Conservation (phyloP, 176 grass and related monocot species). For the Melocanna baccifera region DNA sequence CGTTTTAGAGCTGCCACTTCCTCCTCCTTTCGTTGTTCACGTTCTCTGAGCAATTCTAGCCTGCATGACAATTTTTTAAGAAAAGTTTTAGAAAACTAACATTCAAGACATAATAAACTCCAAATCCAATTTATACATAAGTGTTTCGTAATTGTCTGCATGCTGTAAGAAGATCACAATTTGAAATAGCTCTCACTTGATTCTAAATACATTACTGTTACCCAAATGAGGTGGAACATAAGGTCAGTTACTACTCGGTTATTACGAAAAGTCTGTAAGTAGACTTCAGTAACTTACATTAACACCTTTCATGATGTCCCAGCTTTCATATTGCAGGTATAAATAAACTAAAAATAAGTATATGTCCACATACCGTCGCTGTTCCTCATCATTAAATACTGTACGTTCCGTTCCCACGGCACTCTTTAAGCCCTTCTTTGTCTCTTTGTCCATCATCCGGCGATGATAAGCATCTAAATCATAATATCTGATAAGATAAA, state of each 20-base stretch:
- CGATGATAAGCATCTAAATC: constrained; percentile 85
- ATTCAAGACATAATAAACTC: not conserved
- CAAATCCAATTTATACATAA: not conserved
- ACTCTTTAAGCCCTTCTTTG: constrained; percentile 73
- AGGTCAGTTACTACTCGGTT: not conserved
- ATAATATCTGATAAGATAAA: constrained; percentile 71
- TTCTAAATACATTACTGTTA: not conserved
- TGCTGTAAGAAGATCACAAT: not conserved
- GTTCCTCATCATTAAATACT: constrained; percentile 95
- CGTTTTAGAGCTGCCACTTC: constrained; percentile 83
- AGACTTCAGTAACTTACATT: not conserved
- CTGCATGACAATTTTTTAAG: constrained; percentile 38
- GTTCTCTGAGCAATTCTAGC: constrained; percentile 75
- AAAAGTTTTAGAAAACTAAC: not conserved
- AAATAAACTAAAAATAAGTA: not conserved
- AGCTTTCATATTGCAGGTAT: not conserved
- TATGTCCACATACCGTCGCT: constrained; percentile 55
- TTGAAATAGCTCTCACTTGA: not conserved
- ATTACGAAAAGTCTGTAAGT: not conserved
- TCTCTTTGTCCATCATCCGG: constrained; percentile 67
- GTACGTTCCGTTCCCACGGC: constrained; percentile 51
- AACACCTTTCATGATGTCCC: not conserved
- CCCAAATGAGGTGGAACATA: constrained; percentile 14
- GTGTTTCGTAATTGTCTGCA: not conserved
- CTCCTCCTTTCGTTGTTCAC: constrained; percentile 84